Base-by-base conservation (phyloP, 2,329 filamentous ascomycete genomes). In the Stromatinia cepivora region DNA sequence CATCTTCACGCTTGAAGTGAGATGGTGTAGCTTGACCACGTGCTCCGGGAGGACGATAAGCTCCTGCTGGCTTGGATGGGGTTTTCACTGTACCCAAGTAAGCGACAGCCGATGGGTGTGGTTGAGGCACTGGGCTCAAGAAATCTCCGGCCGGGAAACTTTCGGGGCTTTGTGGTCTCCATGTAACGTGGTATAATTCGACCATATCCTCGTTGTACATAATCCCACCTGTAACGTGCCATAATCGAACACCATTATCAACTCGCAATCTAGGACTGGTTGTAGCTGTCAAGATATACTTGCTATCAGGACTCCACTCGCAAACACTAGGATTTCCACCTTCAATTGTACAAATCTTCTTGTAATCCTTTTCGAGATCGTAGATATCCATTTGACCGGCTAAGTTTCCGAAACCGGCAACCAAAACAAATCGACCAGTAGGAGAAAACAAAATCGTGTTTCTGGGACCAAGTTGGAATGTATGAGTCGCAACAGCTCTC, bases 331-430 rank as follows among this genome's bases (percentile, higher is more conserved):
- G 92, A 81, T 97, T 99, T 78, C 93, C 92, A 69, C 93, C 94
- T 82, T 98, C 93, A 75, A 99, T 95, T 59, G 94, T 97, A 81
- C 89, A 90, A 70, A 99, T 85, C 85, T 98, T 98, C 78, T 87
- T 86, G 82, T 94, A 96, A 80, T 97, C 92, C 84, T 94, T 97
- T 79, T 95, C 90, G 74, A 98, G 84, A 81, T 99, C 95, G 81
- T 97, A 98, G 64, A 99, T 90, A 79, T 99, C 95, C 84, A 98
- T 97, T 82, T 97, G 93, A 63, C 95, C 95, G 74, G 94, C 93
- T 81, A 99, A 84, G 82, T 99, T 99, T 76, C 95, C 95, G 81
- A 99, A 99, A 59, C 95, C 95, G 72, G 94, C 95, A 67, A 99
- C 92, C 73, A 98, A 84, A 66, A 96, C 92, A 77, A 97, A 98